Evolutionary conservation across 768 basidiomycete genomes (phyloP).

Genomic region (Lactarius tabidus): DNA sequence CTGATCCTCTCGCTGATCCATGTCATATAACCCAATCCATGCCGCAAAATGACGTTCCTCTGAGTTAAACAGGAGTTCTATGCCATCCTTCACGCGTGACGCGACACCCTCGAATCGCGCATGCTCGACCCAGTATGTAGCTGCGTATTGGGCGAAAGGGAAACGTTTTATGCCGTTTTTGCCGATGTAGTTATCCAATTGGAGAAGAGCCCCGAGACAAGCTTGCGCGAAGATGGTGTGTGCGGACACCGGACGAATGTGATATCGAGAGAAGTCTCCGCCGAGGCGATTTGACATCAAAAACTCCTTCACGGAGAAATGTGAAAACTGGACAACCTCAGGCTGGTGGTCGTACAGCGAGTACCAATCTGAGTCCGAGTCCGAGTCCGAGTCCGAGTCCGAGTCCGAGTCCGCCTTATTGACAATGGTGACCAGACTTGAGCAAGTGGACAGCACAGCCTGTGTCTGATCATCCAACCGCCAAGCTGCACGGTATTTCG

Average conservation of each 20-base stretch:
- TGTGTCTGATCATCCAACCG: background rate
- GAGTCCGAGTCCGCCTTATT: too few species aligned
- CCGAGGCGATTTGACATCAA: background rate
- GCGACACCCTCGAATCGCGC: background rate
- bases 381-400: too few species aligned
- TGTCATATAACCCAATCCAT: background rate
- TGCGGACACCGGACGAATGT: background rate
- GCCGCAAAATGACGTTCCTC: background rate
- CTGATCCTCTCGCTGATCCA: background rate
- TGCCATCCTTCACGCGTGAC: background rate
- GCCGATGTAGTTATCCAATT: background rate
- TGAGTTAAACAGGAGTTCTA: background rate
- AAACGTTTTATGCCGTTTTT: accelerated
- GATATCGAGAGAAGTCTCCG: background rate
- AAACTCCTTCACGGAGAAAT: background rate
- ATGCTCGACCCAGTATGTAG: background rate
- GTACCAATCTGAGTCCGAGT: too few species aligned
- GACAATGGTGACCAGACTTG: background rate
- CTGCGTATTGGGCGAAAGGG: background rate
- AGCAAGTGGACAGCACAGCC: background rate
- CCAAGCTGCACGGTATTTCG: background rate
- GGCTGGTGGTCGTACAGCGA: too few species aligned
- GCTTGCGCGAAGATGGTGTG: background rate
- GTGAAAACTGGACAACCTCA: background rate
- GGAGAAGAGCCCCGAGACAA: background rate